Base-by-base conservation (phyloP, 2,329 filamentous ascomycete genomes). In the Fusarium caatingaense region DNA sequence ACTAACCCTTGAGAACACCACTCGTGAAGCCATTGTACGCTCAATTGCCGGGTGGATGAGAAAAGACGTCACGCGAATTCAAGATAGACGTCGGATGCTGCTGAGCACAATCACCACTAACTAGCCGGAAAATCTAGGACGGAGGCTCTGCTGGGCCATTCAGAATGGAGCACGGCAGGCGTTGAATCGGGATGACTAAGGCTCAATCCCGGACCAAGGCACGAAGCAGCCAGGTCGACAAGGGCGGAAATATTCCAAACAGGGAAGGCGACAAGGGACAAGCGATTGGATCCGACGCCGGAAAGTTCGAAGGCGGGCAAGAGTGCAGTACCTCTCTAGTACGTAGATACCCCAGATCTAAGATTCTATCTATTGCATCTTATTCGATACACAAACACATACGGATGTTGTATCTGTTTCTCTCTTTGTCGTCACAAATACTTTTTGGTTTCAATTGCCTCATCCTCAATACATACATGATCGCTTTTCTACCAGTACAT, bases 11-110 rank as follows among this genome's bases (percentile, higher is more conserved):
- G 83, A 84, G 76, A 88, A 80, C 79, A 88, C 81, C 80, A 88
- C 82, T 87, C 86, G 85, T 76, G 86, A 84, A 81, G 86, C 86
- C 87, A 89, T 89, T 79, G 78, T 84, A 77, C 76, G 78, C 80
- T 83, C 83, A 85, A 84, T 86, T 83, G 83, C 80, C 72, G 74
- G 71, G 68, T 68, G 64, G 61, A 63, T 61, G 62, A 37, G 64
- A 58, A 71, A 66, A 62, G 69, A 67, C 70, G 71, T 74, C 72
- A 72, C 74, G 68, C 73, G 74, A 67, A 68, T 58, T 71, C 76
- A 64, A 71, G 58, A 63, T 67, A 69, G 56, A 64, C 68, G 68
- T 69, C 65, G 68, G 61, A 55, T 66, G 56, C 61, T 66, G 48
- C 70, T 64, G 51, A 65, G 64, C 61, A 67, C 57, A 65, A 66